These are phyloP conservation scores for Raphanus sativus DNA, from an alignment of 345 rosid species.

Conservation along the genomic window DNA sequence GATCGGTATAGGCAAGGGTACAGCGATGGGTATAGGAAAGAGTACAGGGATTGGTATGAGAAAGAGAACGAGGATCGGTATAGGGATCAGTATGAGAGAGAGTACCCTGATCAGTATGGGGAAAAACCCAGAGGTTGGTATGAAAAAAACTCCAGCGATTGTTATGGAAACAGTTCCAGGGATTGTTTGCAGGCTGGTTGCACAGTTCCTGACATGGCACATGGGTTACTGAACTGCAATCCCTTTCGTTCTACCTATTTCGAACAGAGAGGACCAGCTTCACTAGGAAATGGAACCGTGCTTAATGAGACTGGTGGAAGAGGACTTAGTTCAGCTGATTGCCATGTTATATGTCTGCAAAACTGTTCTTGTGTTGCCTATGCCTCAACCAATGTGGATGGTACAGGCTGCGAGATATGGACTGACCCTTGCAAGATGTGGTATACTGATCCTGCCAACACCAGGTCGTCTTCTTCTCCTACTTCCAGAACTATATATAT, in stretches of 20 bases:
- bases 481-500: neutral
- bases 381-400: neutral
- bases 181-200: neutral
- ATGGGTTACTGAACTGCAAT: neutral
- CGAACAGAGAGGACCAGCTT: neutral
- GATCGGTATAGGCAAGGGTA: neutral
- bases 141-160: neutral
- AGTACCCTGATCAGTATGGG: neutral
- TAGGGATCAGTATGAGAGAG: neutral
- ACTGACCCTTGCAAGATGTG: neutral
- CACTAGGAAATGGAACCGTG: neutral
- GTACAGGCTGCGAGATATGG: neutral
- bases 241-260: neutral
- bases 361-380: neutral
- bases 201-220: neutral
- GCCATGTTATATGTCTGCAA: neutral
- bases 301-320: neutral
- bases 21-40: neutral
- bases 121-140: neutral
- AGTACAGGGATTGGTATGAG: neutral
- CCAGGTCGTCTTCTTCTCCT: neutral
- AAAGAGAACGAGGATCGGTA: neutral
- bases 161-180: neutral
- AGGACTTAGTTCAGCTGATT: neutral
- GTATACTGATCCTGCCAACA: neutral